Evolutionary conservation across 75 land plant genomes (phyloP), one percentile per base, ranked within the genome.

Genomic region (Azolla pinnata): DNA sequence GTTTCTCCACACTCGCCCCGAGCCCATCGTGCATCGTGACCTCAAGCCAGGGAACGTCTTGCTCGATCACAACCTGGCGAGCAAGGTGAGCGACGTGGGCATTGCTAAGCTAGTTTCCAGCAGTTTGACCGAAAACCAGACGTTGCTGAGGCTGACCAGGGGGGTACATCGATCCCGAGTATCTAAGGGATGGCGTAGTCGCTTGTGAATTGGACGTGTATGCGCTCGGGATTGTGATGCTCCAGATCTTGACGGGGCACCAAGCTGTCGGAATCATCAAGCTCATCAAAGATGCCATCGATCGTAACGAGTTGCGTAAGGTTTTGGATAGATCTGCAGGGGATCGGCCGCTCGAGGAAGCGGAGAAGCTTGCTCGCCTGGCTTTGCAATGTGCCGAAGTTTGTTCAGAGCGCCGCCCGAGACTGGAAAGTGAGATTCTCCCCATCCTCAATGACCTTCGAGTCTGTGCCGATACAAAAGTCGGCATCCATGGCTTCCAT

Each of bases 131-230:
- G n/a, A n/a, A n/a, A n/a, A n/a, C n/a, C n/a, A n/a, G n/a, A n/a
- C n/a, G n/a, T n/a, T n/a, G n/a, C n/a, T n/a, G n/a, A n/a, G n/a
- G n/a, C n/a, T n/a, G n/a, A n/a, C n/a, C n/a, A n/a, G n/a, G n/a
- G n/a, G n/a, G n/a, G n/a, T 86, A 86, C 68, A 78, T 87, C 70
- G 91, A 87, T 56, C 92, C 92, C 3, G 92, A 87, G 66, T 87
- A 87, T 67, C 88, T 70, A 52, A 67, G 78, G 33, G 79, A 82
- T 26, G 92, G 92, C 19, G 70, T 67, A 12, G 9, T 87, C 0
- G 52, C 80, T 19, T 79, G 82, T 9, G 84, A 87, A 59, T 84
- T 88, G 27, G 92, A 87, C 64, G 20, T 84, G 5, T 87, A 75
- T 76, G 81, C 88, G 29, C 67, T 84, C 33, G 92, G 88, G 19